Base-by-base conservation (phyloP, 495 filamentous ascomycete genomes). In the Bathelium albidoporum region DNA sequence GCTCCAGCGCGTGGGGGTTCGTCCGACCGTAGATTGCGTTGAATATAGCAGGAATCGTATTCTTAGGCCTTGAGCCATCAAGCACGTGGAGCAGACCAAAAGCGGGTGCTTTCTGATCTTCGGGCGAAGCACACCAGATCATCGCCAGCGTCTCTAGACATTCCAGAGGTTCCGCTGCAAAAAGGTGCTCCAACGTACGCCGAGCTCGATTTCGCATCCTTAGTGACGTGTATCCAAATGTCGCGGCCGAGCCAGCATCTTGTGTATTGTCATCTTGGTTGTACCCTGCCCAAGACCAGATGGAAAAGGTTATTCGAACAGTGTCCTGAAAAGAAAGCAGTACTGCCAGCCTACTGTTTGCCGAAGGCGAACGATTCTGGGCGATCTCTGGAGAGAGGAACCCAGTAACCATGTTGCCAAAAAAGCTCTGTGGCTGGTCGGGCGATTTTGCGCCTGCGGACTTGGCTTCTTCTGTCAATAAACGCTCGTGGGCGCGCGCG, bases 271-370 rank as follows among this genome's bases (percentile, higher is more conserved):
- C 81, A 52, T 81, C 82, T 59, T 76, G 76, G 34, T 85, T 83
- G 63, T 85, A 82, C 61, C 81, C 83, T 10, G 87, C 89, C 94
- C 94, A 99, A 2, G 90, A 89, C 95, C 94, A 99, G 31, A 99
- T 93, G 3, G 80, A 84, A 72, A 96, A 95, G 73, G 91, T 95
- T 31, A 94, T 87, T 36, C 88, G 85, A 62, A 96, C 89, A 14
- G 91, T 89, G 73, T 99, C 94, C 73, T 97, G 92, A 74, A 99
- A 96, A 32, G 91, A 92, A n/a, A 99, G 80, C 11, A 97, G 76
- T 22, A 99, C 94, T 0, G 92, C 97, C 28, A 99, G 80, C 43
- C 93, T 80, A 66, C 93, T 92, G 70, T 97, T 99, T n/a, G 91
- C 91, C 16, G 89, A 87, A 18, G 85, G 82, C 53, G 86, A 87